Conservation (phyloP, 345 rosid species). For the Trapa incisa region DNA sequence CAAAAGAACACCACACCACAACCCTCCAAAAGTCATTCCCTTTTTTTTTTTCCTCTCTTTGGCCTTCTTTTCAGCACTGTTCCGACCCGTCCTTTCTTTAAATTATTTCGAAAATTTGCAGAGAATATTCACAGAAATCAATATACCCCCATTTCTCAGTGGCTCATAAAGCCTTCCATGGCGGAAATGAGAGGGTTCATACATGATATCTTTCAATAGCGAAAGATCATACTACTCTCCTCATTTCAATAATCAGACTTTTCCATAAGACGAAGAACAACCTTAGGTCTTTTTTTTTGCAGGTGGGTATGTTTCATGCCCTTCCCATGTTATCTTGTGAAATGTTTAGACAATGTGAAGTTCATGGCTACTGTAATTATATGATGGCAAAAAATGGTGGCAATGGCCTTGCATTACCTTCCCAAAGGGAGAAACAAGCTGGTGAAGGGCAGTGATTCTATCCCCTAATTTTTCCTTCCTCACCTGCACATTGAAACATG, state of each 20-base stretch:
- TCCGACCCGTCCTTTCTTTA: not conserved
- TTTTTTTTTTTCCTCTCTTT: conserved; percentile 5
- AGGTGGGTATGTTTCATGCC: not conserved
- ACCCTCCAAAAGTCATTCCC: conserved; percentile 24
- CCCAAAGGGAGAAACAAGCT: conserved; percentile 94
- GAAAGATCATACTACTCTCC: not conserved
- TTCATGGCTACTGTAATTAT: too few relatives aligned
- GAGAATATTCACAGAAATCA: not conserved
- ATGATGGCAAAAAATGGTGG: too few relatives aligned
- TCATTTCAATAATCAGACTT: not conserved
- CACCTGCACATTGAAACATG: conserved; percentile 27
- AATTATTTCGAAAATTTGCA: not conserved
- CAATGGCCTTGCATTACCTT: conserved; percentile 30
- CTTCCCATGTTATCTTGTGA: not conserved
- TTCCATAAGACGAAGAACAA: too few relatives aligned
- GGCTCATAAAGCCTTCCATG: not conserved
- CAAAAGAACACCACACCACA: conserved; percentile 40
- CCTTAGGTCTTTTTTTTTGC: too few relatives aligned
- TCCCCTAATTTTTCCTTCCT: conserved; percentile 90
- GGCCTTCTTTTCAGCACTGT: too few relatives aligned
- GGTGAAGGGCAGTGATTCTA: conserved; percentile 83
- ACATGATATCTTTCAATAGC: not conserved
- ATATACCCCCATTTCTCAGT: not conserved
- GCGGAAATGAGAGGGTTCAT: not conserved
- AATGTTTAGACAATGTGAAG: not conserved